Evolutionary conservation across 768 basidiomycete species (phyloP).

Genomic region (Pleurotus ostreatus): DNA sequence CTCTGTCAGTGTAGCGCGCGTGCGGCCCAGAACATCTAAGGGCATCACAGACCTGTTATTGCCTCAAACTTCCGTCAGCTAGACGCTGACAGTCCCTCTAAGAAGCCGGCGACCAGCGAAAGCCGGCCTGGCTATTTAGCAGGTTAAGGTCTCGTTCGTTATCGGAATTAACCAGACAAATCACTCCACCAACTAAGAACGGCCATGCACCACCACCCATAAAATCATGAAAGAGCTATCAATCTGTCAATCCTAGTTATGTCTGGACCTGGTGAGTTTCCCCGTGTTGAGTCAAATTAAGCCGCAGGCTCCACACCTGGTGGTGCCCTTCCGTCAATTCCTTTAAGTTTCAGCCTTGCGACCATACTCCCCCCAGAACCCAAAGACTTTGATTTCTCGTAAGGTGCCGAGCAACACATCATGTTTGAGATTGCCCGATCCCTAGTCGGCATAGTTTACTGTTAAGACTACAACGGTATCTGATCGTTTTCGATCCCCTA

Average conservation of each 20-base stretch:
- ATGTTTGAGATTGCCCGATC: no score
- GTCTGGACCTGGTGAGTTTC: constrained; percentile 79
- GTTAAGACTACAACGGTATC: no score
- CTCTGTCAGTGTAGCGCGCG: no score
- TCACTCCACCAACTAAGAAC: constrained; percentile 91
- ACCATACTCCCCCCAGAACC: constrained; percentile 78
- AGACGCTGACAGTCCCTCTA: no score
- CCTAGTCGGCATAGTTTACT: no score
- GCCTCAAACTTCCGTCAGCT: no score
- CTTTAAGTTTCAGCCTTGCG: constrained; percentile 35
- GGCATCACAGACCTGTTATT: no score
- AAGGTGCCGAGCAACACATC: no score
- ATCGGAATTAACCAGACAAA: constrained; percentile 97
- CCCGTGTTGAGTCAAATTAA: constrained; percentile 85
- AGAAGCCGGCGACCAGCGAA: no score
- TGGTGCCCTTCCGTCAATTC: constrained; percentile 78
- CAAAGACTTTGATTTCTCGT: no score
- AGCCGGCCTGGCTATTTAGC: constrained; percentile 86
- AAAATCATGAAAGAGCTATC: constrained; percentile 83
- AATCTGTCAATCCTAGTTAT: constrained; percentile 80
- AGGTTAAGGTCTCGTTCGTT: constrained; percentile 92
- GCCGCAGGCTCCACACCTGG: constrained; percentile 75
- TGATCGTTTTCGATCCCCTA: no score
- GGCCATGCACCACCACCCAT: constrained; percentile 88
- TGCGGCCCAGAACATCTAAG: no score